Evolutionary conservation across 371 early-diverging fungal species (phyloP), one percentile per base, ranked within the genome.

Genomic region (Lichtheimia corymbifera): DNA sequence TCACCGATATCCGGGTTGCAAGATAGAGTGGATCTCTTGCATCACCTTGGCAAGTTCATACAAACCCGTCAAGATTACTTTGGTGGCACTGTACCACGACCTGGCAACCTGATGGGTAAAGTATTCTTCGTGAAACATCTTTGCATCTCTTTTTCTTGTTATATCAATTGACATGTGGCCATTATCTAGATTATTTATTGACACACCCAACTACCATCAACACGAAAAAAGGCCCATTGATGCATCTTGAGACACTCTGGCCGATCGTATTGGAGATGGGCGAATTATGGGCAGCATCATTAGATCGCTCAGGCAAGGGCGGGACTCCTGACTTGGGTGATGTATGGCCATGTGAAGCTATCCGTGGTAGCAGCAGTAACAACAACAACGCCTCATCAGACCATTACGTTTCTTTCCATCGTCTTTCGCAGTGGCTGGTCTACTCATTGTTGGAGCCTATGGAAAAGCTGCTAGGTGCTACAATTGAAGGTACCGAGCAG

Each of bases 391-490:
- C 56, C 12, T 68, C 79, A 5, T n/a, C 15, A 14, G 74, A 71
- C 5, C 73, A 77, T 28, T 73, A 84, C 41, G 88, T 95, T 7
- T 73, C 92, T 12, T 95, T 96, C 77, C 96, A 97, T 73, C 95
- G 93, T 59, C 79, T 96, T 52, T 91, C 94, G 4, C 95, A 95
- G 72, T 97, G 97, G 97, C 84, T 97, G 44, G 89, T 93, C 22
- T 96, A 95, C 73, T 94, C 94, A 0, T 75, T 96, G 50, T 85
- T 95, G 71, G 97, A 96, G 54, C 92, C 93, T 0, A 74, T 96
- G 58, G 82, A 83, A 52, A 83, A 80, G 44, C 64, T 91, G 27
- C 65, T 87, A 18, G 80, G 80, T 27, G 76, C 93, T 25, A 79
- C 67, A 3, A 86, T 95, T 59, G 77, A 76, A 55, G 89, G 88